These are phyloP conservation scores for Betula pendula DNA, from an alignment of 306 rosid species.

Conservation along the genomic window DNA sequence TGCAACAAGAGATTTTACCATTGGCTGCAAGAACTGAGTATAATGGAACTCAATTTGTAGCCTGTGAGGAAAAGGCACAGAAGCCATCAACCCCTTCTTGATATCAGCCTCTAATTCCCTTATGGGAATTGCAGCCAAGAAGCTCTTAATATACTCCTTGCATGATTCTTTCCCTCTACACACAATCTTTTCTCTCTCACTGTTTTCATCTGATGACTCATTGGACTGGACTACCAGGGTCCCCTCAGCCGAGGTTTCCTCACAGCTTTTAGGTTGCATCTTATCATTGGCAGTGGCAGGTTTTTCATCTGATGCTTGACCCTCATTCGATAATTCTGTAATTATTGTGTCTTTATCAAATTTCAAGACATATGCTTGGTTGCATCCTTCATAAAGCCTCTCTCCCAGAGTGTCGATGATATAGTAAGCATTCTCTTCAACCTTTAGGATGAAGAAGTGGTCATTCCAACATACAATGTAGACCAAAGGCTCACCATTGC, in stretches of 20 bases:
- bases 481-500: slow-evolving; percentile 56
- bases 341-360: slow-evolving; percentile 68
- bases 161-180: slow-evolving; percentile 92
- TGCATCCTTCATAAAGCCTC: slow-evolving; percentile 96
- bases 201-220: slow-evolving; percentile 33
- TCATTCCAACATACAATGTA: slow-evolving; percentile 96
- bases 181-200: slow-evolving; percentile 54
- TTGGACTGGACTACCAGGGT: slow-evolving; percentile 28
- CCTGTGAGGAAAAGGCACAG: slow-evolving; percentile 86
- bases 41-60: slow-evolving; percentile 89
- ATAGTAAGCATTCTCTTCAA: slow-evolving; percentile 79
- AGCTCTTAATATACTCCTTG: slow-evolving; percentile 93
- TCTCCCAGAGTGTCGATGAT: slow-evolving; percentile 95
- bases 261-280: not conserved
- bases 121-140: slow-evolving; percentile 95
- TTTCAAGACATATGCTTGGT: slow-evolving; percentile 86
- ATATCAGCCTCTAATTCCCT: slow-evolving; percentile 93
- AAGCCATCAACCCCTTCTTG: slow-evolving; percentile 76
- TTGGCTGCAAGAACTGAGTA: slow-evolving; percentile 53
- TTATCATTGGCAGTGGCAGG: slow-evolving; percentile 29
- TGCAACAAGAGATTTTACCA: slow-evolving; percentile 24
- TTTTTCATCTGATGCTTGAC: slow-evolving; percentile 49
- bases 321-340: slow-evolving; percentile 14
- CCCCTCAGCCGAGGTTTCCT: slow-evolving; percentile 33
- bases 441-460: slow-evolving; percentile 95